These are phyloP conservation scores for Fistulinella cinereoalba DNA, from an alignment of 1,284 basidiomycete genomes.

Conservation along the genomic window DNA sequence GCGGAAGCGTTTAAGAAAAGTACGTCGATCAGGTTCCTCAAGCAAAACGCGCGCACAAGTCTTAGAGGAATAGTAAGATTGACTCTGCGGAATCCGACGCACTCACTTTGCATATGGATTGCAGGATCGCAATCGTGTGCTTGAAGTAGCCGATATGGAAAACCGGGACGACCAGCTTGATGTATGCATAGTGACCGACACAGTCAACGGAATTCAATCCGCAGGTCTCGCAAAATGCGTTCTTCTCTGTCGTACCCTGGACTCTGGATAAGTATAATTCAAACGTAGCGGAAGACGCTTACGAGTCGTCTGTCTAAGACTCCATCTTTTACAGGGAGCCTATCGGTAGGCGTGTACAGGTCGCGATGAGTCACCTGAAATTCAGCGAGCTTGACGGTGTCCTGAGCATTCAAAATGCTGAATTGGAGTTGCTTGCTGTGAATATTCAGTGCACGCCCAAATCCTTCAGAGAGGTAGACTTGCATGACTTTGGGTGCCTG, in stretches of 20 bases:
- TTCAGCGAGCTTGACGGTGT: constrained; percentile 91
- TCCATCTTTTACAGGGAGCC: constrained; percentile 86
- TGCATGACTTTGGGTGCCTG: constrained; percentile 92
- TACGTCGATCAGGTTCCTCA: constrained; percentile 82
- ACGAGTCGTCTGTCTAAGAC: constrained; percentile 89
- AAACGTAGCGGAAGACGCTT: constrained; percentile 26
- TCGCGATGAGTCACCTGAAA: constrained; percentile 92
- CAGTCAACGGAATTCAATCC: constrained; percentile 91
- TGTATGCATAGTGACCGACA: constrained; percentile 97
- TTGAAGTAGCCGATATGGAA: constrained; percentile 99
- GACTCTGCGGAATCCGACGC: background rate
- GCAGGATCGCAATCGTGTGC: constrained; percentile 89
- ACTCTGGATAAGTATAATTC: constrained; percentile 1
- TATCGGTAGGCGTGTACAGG: constrained; percentile 78
- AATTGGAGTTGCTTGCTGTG: constrained; percentile 91
- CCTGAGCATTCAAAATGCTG: constrained; percentile 86
- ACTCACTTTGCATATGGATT: constrained; percentile 92
- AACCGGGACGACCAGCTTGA: constrained; percentile 93
- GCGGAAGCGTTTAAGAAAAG: constrained; percentile 87
- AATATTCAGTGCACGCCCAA: constrained; percentile 13
- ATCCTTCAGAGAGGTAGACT: constrained; percentile 30
- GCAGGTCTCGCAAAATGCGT: constrained; percentile 91
- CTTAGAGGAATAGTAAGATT: constrained; percentile 40
- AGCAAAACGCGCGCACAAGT: constrained; percentile 95
- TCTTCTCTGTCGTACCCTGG: constrained; percentile 95